phyloP scores from a whole-genome alignment of 352 stramenopile genomes.

The Phytophthora citrophthora region DNA sequence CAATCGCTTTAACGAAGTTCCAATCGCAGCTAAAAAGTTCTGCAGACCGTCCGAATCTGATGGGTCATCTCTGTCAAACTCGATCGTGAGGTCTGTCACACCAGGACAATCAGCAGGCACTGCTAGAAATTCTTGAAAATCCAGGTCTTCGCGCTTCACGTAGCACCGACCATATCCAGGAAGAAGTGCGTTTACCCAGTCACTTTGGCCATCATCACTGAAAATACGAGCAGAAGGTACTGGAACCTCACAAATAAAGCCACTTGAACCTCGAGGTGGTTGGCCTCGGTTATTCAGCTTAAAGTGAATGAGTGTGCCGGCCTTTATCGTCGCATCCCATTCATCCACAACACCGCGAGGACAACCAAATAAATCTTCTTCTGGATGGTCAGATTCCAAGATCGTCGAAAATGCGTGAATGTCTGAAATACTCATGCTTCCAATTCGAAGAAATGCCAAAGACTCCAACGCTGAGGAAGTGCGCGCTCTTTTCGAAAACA shows the following conservation, averaged over 20 bases:
- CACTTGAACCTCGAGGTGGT: background rate
- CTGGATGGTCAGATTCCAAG: slow-evolving; percentile 1
- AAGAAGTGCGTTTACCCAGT: slow-evolving; percentile 11
- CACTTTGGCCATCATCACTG: slow-evolving; percentile 7
- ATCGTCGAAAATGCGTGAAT: slow-evolving; percentile 2
- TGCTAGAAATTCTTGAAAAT: background rate
- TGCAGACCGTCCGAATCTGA: background rate
- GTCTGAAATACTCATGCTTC: background rate
- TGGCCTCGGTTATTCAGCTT: background rate
- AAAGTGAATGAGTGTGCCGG: background rate
- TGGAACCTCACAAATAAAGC: background rate
- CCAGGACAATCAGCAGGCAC: background rate
- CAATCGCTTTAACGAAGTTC: slow-evolving; percentile 4
- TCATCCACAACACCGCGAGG: background rate
- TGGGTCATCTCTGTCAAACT: slow-evolving; percentile 5
- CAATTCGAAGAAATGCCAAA: background rate
- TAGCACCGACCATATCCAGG: slow-evolving; percentile 11
- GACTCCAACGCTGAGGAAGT: background rate
- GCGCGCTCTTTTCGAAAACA: slow-evolving; percentile 9
- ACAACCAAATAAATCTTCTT: slow-evolving; percentile 10
- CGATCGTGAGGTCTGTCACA: slow-evolving; percentile 1
- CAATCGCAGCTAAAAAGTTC: slow-evolving; percentile 1
- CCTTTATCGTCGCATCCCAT: slow-evolving; percentile 3
- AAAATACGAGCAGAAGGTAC: slow-evolving; percentile 1
- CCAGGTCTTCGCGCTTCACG: background rate